Evolutionary conservation across 1,284 basidiomycete genomes (phyloP), one percentile per base, ranked within the genome.

Genomic region (Peniophora sp.): DNA sequence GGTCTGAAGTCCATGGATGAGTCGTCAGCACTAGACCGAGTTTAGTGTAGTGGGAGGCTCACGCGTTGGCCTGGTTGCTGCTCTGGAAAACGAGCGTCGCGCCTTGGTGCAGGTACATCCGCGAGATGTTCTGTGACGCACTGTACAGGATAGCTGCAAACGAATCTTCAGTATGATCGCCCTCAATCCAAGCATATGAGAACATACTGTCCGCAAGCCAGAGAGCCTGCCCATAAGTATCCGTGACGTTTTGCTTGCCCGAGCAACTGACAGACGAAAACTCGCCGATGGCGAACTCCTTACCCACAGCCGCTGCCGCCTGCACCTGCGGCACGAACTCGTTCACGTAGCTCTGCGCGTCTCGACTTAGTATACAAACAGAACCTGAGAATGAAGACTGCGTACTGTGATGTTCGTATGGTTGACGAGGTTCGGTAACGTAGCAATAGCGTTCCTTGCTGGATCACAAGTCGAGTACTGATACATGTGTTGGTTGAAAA

Each of bases 401-500:
- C 59, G 22, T 34, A 66, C 65, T 6, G 66, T 67, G 55, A 68
- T 67, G 34, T 68, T 68, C 41, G 59, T 52, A 49, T 69, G 68
- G 38, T 67, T 65, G 23, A 68, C 58, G 1, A 69, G 56, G 25
- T 64, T 61, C 17, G 64, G 59, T 2, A 69, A 51, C 2, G 65
- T 69, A 0, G 66, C 65, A 17, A 64, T 63, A 2, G 65, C 65
- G 53, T 69, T 61, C 14, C 68, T 54, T 8, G 53, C 57, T 0
- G 67, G 63, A 53, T 69, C 68, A 53, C 68, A 69, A 10, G 68
- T 69, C 23, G 67, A 69, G 50, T 67, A 69, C 51, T 68, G 67
- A 54, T 69, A 69, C 63, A 65, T 65, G 51, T 69, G 67, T 44
- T 69, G 67, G 19, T 60, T 60, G 51, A 64, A 69, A 1, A 65